Evolutionary conservation across 306 rosid genomes (phyloP).

Genomic region (Malus sieversii): DNA sequence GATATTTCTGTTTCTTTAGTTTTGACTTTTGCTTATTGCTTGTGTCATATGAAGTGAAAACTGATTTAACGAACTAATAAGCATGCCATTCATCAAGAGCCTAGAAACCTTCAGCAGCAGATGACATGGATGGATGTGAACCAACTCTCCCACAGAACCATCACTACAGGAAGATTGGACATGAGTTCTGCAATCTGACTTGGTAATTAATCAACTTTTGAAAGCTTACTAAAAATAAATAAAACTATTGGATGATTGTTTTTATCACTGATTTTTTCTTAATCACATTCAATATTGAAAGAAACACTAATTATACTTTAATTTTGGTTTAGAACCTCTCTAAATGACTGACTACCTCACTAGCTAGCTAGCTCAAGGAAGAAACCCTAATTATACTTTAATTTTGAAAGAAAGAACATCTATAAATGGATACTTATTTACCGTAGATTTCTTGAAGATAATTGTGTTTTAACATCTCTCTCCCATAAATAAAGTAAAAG

Average conservation of each 20-base stretch:
- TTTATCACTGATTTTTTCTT: background rate
- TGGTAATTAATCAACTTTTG: background rate
- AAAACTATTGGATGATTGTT: background rate
- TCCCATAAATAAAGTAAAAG: background rate
- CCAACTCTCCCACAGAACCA: background rate
- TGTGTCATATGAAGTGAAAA: background rate
- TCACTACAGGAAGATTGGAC: background rate
- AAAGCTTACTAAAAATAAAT: background rate
- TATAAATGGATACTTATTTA: background rate
- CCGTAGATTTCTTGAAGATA: background rate
- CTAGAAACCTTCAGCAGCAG: background rate
- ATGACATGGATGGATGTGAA: background rate
- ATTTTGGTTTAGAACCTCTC: background rate
- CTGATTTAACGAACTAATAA: background rate
- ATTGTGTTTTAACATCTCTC: background rate
- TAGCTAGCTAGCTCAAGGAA: background rate
- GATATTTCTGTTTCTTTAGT: background rate
- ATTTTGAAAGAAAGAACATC: background rate
- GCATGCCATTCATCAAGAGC: background rate
- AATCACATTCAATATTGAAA: background rate
- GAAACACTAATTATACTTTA: background rate
- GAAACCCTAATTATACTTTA: background rate
- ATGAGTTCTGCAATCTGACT: background rate
- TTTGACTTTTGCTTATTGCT: background rate
- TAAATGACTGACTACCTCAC: background rate